phyloP scores from a whole-genome alignment of 148 eudicot species.

The Chenopodium suecicum region DNA sequence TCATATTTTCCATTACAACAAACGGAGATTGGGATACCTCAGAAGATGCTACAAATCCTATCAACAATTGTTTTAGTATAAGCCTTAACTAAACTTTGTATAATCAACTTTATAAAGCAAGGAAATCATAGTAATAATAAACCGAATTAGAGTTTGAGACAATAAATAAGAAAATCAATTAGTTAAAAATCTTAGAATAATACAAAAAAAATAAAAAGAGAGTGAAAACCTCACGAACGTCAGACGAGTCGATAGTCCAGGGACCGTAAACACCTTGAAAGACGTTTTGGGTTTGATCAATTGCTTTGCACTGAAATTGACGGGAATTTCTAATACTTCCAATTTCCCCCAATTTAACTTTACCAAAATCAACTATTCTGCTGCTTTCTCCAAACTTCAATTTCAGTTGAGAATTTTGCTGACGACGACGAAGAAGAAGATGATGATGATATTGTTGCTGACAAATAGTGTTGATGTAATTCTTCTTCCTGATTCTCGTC shows the following conservation, averaged over 20 bases:
- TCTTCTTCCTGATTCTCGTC: neutral
- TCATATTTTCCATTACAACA: no score
- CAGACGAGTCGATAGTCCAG: conserved; percentile 71
- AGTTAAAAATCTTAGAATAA: no score
- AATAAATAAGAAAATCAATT: no score
- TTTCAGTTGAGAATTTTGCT: neutral
- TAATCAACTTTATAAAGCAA: no score
- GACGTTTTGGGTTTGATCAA: conserved; percentile 17
- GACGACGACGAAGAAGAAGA: neutral
- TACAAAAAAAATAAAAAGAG: neutral
- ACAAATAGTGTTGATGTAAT: neutral
- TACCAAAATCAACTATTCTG: neutral
- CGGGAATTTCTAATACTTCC: neutral
- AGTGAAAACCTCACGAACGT: conserved; percentile 63
- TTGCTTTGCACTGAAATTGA: conserved; percentile 23
- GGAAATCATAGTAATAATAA: no score
- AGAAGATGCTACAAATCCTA: no score
- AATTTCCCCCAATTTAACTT: neutral
- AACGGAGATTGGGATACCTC: no score
- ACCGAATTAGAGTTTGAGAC: no score
- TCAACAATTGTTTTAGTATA: no score
- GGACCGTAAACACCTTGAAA: conserved; percentile 84
- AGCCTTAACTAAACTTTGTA: no score
- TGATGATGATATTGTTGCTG: no score
- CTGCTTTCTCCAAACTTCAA: neutral